Conservation (phyloP, 345 rosid genomes). For the Eucalyptus sideroxylon region DNA sequence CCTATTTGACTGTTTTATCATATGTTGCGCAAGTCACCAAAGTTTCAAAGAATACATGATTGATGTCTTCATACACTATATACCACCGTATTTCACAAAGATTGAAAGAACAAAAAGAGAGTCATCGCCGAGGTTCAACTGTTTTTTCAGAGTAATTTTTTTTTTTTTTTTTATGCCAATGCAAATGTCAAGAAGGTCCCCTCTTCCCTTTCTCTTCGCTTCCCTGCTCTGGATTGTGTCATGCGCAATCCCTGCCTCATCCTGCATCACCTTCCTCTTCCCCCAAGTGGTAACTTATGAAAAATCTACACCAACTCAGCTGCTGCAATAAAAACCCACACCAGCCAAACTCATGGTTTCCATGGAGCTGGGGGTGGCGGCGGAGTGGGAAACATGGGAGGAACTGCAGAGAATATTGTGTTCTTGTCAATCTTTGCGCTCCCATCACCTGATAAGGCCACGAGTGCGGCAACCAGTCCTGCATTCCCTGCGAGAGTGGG, state of each 20-base stretch:
- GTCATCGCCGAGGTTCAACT: neutral
- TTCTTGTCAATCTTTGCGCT: slow-evolving; percentile 63
- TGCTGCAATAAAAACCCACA: neutral
- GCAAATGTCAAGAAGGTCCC: neutral
- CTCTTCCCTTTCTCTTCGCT: neutral
- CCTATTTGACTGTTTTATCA: neutral
- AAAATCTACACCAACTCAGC: neutral
- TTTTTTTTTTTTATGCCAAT: neutral
- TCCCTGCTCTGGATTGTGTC: neutral
- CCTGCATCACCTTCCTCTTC: neutral
- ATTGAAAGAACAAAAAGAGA: neutral
- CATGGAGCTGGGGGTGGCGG: slow-evolving; percentile 99
- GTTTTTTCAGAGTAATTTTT: neutral
- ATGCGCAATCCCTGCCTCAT: neutral
- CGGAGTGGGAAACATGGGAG: slow-evolving; percentile 92
- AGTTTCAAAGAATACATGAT: neutral
- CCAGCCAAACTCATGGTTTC: slow-evolving; percentile 50
- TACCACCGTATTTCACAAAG: neutral
- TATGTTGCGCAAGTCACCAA: neutral
- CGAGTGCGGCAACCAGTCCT: slow-evolving; percentile 85
- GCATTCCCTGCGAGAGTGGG: slow-evolving; percentile 95
- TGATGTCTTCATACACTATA: neutral
- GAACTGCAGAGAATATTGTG: slow-evolving; percentile 89
- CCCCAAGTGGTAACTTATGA: neutral
- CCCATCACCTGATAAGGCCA: slow-evolving; percentile 78